Percentiles rank a stretch among this genome's conserved stretches.
Evolutionary conservation across 2,329 filamentous ascomycete genomes (phyloP).

Genomic region (Drechmeria coniospora): DNA sequence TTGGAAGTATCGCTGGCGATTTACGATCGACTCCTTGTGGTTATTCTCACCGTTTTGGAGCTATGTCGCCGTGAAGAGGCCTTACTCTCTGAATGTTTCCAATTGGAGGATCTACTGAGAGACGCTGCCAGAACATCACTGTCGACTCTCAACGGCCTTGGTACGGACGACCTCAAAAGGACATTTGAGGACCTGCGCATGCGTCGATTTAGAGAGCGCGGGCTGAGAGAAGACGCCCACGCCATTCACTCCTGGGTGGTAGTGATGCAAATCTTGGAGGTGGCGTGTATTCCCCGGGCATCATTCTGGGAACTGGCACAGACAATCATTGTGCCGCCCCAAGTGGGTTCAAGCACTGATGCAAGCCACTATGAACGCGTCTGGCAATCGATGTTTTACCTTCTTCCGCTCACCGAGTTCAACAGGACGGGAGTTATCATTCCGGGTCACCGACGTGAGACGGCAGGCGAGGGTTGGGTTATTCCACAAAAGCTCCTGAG

Average conservation of each 20-base stretch:
- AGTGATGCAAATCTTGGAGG: slow-evolving; percentile 36
- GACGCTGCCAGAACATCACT: slow-evolving; percentile 22
- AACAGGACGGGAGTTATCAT: slow-evolving; percentile 35
- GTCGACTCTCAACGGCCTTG: slow-evolving; percentile 24
- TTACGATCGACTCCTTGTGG: slow-evolving; percentile 15
- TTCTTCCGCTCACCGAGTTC: slow-evolving; percentile 47
- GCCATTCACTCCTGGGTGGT: slow-evolving; percentile 41
- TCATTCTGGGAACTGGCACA: slow-evolving; percentile 48
- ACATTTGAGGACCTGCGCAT: slow-evolving; percentile 34
- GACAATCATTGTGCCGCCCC: slow-evolving; percentile 21
- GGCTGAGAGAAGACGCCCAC: slow-evolving; percentile 31
- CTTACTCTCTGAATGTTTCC: slow-evolving; percentile 20
- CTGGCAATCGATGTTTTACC: slow-evolving; percentile 44
- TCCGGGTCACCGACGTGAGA: slow-evolving; percentile 14
- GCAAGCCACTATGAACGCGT: slow-evolving; percentile 34
- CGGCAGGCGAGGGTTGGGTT: slow-evolving; percentile 38
- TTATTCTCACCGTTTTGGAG: slow-evolving; percentile 21
- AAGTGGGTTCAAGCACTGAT: slow-evolving; percentile 22
- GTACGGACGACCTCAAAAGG: slow-evolving; percentile 25
- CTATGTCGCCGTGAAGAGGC: slow-evolving; percentile 24
- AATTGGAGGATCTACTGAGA: slow-evolving; percentile 33
- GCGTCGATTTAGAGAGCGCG: slow-evolving; percentile 29
- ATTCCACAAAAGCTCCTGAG: slow-evolving; percentile 42
- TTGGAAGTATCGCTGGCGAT: no score
- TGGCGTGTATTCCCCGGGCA: slow-evolving; percentile 31